A percentile compares a stretch with the other conserved stretches of the same genome.
These are phyloP conservation scores for Spinacia oleracea DNA, from an alignment of 179 eudicot genomes.

Conservation along the genomic window DNA sequence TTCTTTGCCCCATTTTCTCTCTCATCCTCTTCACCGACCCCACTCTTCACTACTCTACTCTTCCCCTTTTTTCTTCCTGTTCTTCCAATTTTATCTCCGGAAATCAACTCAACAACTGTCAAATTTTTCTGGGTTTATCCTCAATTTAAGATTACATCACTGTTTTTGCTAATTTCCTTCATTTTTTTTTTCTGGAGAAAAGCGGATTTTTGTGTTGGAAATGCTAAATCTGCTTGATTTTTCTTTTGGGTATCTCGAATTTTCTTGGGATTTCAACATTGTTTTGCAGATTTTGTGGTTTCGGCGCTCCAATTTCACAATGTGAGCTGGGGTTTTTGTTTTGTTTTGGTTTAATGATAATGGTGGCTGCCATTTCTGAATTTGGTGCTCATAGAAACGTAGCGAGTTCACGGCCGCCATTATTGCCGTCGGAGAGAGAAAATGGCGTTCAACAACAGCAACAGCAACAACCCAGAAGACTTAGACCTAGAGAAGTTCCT, in stretches of 20 bases:
- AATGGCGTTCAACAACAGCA: conserved; percentile 37
- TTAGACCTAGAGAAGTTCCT: conserved; percentile 64
- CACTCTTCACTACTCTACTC: conserved; percentile 11
- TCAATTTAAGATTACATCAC: neutral
- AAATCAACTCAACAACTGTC: conserved; percentile 7
- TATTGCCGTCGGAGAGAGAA: conserved; percentile 72
- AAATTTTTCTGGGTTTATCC: neutral
- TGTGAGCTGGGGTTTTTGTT: conserved; percentile 27
- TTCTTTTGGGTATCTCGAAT: conserved; percentile 32
- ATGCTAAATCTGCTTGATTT: conserved; percentile 26
- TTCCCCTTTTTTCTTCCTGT: conserved; percentile 29
- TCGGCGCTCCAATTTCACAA: conserved; percentile 16
- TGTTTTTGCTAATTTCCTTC: neutral
- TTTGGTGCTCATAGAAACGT: conserved; percentile 23
- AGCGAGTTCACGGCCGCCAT: conserved; percentile 53
- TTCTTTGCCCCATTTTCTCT: conserved; percentile 5
- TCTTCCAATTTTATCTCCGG: conserved; percentile 20
- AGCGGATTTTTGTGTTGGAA: neutral
- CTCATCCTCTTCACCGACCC: conserved; percentile 17
- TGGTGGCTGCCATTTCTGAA: conserved; percentile 81
- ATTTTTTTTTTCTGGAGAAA: neutral
- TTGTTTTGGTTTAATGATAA: conserved; percentile 39
- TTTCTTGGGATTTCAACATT: conserved; percentile 16
- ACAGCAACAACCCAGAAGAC: conserved; percentile 33
- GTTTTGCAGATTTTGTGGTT: conserved; percentile 1